Conservation (phyloP, 306 rosid genomes). For the Trifolium repens region DNA sequence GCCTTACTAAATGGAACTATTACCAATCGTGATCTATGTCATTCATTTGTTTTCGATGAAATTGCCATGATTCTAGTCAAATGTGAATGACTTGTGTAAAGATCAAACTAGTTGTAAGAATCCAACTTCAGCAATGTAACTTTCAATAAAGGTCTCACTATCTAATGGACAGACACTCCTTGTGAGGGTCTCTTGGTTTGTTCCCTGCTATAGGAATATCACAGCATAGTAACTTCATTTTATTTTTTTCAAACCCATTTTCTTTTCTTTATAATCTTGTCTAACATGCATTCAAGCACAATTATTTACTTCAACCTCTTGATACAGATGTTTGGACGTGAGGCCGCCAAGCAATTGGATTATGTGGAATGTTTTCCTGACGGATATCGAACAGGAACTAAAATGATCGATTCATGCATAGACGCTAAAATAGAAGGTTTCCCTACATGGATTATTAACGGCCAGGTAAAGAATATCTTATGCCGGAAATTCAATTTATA, state of each 20-base stretch:
- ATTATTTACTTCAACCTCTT: conserved; percentile 21
- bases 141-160: not conserved
- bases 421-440: conserved; percentile 82
- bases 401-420: conserved; percentile 68
- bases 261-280: conserved; percentile 29
- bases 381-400: conserved; percentile 76
- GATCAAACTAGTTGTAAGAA: conserved; percentile 21
- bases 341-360: conserved; percentile 77
- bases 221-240: not conserved
- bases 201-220: conserved; percentile 16
- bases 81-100: conserved; percentile 5
- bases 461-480: conserved; percentile 61
- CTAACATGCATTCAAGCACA: conserved; percentile 16
- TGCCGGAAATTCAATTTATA: conserved; percentile 2
- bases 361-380: conserved; percentile 92
- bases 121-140: conserved; percentile 4
- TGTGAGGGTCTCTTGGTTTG: conserved; percentile 14
- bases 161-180: conserved; percentile 3
- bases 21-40: conserved; percentile 18
- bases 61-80: conserved; percentile 4
- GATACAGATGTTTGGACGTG: conserved; percentile 79
- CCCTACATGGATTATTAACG: conserved; percentile 86
- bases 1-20: conserved; percentile 13
- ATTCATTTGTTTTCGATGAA: conserved; percentile 18
- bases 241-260: conserved; percentile 7